These are phyloP conservation scores for Neofusicoccum sp. DNA, from an alignment of 2,329 filamentous ascomycete genomes.

Conservation along the genomic window DNA sequence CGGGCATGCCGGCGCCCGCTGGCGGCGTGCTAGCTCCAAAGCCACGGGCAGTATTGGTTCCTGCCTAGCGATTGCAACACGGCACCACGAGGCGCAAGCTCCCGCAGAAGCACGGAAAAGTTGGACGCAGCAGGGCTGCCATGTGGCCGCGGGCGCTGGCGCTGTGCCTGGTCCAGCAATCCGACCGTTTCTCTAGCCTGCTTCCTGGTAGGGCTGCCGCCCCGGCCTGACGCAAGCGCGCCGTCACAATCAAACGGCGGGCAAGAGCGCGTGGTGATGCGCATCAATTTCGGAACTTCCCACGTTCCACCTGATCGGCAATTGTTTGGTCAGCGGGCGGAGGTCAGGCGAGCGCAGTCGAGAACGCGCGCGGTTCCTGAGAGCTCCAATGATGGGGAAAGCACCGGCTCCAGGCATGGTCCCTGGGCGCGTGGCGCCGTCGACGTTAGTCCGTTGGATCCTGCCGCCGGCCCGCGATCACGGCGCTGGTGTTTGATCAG, in stretches of 20 bases:
- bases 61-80: slow-evolving; percentile 11
- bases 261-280: slow-evolving; percentile 1
- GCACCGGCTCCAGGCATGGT: slow-evolving; percentile 4
- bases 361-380: slow-evolving; percentile 4
- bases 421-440: slow-evolving; percentile 10
- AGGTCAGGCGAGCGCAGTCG: slow-evolving; percentile 2
- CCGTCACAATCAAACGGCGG: slow-evolving; percentile 6
- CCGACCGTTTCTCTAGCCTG: slow-evolving; percentile 10
- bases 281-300: slow-evolving; percentile 13
- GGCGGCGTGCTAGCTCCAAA: not conserved
- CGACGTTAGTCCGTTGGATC: slow-evolving; percentile 13
- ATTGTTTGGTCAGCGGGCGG: slow-evolving; percentile 1
- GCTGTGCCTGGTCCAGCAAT: not conserved
- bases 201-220: slow-evolving; percentile 12
- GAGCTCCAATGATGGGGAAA: slow-evolving; percentile 7
- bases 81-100: slow-evolving; percentile 8
- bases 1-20: slow-evolving; percentile 1
- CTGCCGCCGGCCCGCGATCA: slow-evolving; percentile 15
- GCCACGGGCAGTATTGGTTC: not conserved
- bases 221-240: slow-evolving; percentile 5
- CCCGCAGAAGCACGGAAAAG: slow-evolving; percentile 6
- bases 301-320: slow-evolving; percentile 4
- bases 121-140: slow-evolving; percentile 7
- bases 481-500: slow-evolving; percentile 16
- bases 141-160: slow-evolving; percentile 8